Conservation (phyloP, 805 yeast genomes). For the Candida tammaniensis region DNA sequence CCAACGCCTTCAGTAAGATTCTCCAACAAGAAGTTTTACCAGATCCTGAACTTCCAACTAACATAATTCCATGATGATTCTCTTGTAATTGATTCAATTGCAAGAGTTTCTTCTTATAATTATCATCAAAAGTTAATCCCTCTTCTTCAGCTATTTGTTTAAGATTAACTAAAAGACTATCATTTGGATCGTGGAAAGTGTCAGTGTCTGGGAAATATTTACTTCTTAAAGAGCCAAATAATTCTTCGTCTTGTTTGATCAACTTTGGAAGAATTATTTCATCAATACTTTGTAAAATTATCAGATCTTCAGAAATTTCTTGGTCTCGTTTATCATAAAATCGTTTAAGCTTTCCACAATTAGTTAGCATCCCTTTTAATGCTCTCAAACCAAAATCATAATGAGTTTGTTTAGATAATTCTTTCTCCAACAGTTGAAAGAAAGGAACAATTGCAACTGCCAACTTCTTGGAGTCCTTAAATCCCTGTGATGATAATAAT, state of each 20-base stretch:
- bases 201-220: conserved; percentile 23
- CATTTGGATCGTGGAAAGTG: too few species aligned
- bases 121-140: background rate
- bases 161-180: conserved; percentile 19
- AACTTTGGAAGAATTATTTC: conserved; percentile 71
- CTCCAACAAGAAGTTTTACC: conserved; percentile 67
- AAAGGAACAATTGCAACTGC: conserved; percentile 53
- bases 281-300: conserved; percentile 52
- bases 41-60: conserved; percentile 72
- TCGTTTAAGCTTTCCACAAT: conserved; percentile 52
- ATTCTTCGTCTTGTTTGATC: conserved; percentile 45
- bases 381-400: conserved; percentile 92
- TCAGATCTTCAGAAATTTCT: conserved; percentile 3
- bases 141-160: background rate
- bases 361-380: conserved; percentile 60
- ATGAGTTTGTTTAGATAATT: conserved; percentile 58
- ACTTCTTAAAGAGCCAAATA: conserved; percentile 27
- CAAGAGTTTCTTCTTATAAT: conserved; percentile 13
- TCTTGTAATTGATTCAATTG: conserved; percentile 63
- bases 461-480: conserved; percentile 42
- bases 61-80: conserved; percentile 74
- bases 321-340: conserved; percentile 5
- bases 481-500: conserved; percentile 71
- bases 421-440: conserved; percentile 42
- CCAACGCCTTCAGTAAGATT: conserved; percentile 45